Conservation (phyloP, 306 rosid genomes). For the Quercus suber region DNA sequence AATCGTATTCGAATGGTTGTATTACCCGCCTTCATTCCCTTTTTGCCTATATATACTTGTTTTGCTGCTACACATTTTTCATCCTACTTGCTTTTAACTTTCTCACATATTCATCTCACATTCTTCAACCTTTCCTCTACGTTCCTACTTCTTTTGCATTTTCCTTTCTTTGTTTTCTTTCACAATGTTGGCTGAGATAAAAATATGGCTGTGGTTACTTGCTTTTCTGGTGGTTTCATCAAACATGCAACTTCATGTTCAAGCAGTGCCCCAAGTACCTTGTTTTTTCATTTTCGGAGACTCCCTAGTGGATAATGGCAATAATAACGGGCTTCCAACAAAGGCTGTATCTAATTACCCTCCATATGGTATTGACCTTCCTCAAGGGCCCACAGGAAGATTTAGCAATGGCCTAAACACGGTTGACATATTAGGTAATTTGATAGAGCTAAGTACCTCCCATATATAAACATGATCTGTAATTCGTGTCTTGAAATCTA, state of each 20-base stretch:
- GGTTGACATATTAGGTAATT: slow-evolving; percentile 25
- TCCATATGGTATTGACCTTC: slow-evolving; percentile 62
- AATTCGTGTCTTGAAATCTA: too few species aligned
- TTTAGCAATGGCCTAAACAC: slow-evolving; percentile 40
- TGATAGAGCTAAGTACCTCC: too few species aligned
- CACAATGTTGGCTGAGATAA: neutral
- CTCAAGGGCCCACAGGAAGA: slow-evolving; percentile 46
- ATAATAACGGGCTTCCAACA: slow-evolving; percentile 44
- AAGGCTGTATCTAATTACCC: slow-evolving; percentile 21
- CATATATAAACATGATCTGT: slow-evolving; percentile 8
- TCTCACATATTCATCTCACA: too few species aligned
- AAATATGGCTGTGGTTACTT: neutral
- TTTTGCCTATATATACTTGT: too few species aligned
- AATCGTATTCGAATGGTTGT: too few species aligned
- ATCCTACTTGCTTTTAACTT: too few species aligned
- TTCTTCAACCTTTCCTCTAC: too few species aligned
- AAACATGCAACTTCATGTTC: neutral
- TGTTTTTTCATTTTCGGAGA: slow-evolving; percentile 58
- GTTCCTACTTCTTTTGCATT: neutral
- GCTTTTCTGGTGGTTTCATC: neutral
- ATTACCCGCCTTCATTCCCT: too few species aligned
- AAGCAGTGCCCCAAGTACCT: slow-evolving; percentile 23
- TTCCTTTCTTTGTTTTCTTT: neutral
- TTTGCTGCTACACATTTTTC: too few species aligned
- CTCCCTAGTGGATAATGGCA: slow-evolving; percentile 51